A percentile compares a stretch with the other conserved stretches of the same genome.
These are phyloP conservation scores for Sordaria brevicollis DNA, from an alignment of 495 filamentous ascomycete genomes.

Conservation along the genomic window DNA sequence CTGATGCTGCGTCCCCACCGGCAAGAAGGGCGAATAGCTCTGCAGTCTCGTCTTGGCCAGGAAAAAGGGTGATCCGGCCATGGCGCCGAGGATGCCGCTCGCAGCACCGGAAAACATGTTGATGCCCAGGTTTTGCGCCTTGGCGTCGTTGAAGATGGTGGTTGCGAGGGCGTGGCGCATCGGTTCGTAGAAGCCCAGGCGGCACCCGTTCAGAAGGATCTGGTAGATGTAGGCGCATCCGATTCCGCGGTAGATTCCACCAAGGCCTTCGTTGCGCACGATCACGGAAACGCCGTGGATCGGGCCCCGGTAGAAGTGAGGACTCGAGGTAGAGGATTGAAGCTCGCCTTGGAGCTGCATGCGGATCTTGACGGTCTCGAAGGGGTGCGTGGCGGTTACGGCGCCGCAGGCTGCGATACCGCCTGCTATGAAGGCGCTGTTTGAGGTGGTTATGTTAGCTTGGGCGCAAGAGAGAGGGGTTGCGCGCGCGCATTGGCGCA, in stretches of 20 bases:
- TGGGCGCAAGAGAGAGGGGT: conserved; percentile 1
- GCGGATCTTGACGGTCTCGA: conserved; percentile 98
- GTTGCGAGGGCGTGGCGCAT: conserved; percentile 58
- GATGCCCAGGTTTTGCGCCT: conserved; percentile 69
- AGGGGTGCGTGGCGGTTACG: conserved; percentile 94
- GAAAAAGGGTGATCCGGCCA: conserved; percentile 90
- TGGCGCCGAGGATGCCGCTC: conserved; percentile 82
- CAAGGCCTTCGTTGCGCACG: conserved; percentile 77
- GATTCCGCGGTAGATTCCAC: conserved; percentile 80
- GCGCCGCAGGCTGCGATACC: conserved; percentile 95
- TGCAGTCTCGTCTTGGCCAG: conserved; percentile 96
- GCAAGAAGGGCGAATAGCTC: conserved; percentile 86
- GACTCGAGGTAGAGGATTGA: conserved; percentile 71
- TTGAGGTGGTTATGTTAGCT: conserved; percentile 8
- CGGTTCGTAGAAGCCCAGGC: conserved; percentile 95
- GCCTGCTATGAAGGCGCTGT: conserved; percentile 75
- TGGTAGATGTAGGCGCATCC: conserved; percentile 96
- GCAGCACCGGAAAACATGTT: conserved; percentile 88
- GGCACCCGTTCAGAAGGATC: conserved; percentile 90
- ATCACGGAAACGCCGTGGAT: conserved; percentile 88
- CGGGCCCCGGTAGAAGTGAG: conserved; percentile 83
- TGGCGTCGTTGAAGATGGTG: conserved; percentile 57
- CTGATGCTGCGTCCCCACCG: conserved; percentile 89
- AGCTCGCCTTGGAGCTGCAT: conserved; percentile 97
- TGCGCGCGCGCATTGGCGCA: neutral